Conservation (phyloP, 2,329 filamentous ascomycete genomes). For the Ceratocystis variospora region DNA sequence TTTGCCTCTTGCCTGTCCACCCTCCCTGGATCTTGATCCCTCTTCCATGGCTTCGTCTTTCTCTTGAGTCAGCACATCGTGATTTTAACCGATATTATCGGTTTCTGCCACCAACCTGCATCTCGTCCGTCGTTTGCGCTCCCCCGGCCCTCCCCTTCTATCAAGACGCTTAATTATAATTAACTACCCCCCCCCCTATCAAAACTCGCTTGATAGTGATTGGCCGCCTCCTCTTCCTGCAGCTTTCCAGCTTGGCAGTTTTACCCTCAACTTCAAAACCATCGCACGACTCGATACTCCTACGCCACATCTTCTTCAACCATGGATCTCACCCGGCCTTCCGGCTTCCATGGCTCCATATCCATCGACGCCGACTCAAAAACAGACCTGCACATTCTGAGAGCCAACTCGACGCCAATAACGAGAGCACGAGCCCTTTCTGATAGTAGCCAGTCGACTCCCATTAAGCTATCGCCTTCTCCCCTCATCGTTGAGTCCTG, state of each 20-base stretch:
- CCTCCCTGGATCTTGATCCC: neutral
- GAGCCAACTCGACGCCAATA: neutral
- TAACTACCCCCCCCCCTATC: neutral
- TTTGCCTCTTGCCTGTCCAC: neutral
- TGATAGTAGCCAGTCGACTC: slow-evolving; percentile 27
- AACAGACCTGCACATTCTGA: neutral
- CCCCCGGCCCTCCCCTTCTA: neutral
- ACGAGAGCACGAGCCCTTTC: slow-evolving; percentile 16
- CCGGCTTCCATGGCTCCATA: slow-evolving; percentile 6
- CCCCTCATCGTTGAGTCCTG: slow-evolving; percentile 41
- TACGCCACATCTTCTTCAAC: neutral
- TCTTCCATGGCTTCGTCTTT: neutral
- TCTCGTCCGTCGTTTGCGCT: neutral
- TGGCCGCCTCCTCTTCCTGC: neutral
- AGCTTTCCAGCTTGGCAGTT: neutral
- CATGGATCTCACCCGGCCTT: slow-evolving; percentile 8
- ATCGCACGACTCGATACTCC: neutral
- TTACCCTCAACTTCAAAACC: neutral
- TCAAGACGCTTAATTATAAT: neutral
- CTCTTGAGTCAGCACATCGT: neutral
- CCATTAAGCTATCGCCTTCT: slow-evolving; percentile 43
- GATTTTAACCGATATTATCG: neutral
- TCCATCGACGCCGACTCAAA: neutral
- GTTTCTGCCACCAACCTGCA: neutral
- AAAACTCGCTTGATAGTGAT: neutral